Conservation (phyloP, 768 basidiomycete species). For the Suillus alpinus region DNA sequence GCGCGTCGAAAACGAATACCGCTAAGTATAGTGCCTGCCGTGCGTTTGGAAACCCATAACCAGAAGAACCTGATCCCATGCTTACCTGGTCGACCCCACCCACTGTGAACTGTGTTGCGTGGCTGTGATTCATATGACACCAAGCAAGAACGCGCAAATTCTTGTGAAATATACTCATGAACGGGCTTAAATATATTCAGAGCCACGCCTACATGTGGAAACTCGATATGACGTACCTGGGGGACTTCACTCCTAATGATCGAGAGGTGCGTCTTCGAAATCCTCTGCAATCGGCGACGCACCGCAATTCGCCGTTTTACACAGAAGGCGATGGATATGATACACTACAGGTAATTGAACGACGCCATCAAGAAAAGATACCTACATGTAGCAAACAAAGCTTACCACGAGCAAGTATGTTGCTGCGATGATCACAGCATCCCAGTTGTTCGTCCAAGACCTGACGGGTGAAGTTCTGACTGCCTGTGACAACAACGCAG, state of each 20-base stretch:
- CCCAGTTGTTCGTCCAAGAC: constrained; percentile 61
- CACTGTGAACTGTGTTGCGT: constrained; percentile 60
- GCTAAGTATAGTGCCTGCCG: constrained; percentile 54
- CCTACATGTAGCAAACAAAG: constrained; percentile 1
- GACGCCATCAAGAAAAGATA: not conserved
- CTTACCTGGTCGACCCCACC: constrained; percentile 74
- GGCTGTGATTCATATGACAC: constrained; percentile 72
- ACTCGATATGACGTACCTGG: constrained; percentile 38
- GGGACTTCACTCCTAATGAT: constrained; percentile 58
- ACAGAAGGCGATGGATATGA: constrained; percentile 59
- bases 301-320: constrained; percentile 69
- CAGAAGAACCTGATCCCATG: not conserved
- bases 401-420: constrained; percentile 70
- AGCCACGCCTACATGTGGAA: not conserved
- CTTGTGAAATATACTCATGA: constrained; percentile 65
- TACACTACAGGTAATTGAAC: constrained; percentile 38
- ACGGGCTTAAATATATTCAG: constrained; percentile 45
- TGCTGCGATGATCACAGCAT: constrained; percentile 65
- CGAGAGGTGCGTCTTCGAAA: constrained; percentile 58
- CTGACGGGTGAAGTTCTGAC: constrained; percentile 57
- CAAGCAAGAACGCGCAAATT: constrained; percentile 73
- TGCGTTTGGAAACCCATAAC: not conserved
- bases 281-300: constrained; percentile 58
- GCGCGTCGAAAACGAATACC: constrained; percentile 63
- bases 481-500: constrained; percentile 67